These are phyloP conservation scores for Elongisporangium anandrum DNA, from an alignment of 352 stramenopile genomes.

Conservation along the genomic window DNA sequence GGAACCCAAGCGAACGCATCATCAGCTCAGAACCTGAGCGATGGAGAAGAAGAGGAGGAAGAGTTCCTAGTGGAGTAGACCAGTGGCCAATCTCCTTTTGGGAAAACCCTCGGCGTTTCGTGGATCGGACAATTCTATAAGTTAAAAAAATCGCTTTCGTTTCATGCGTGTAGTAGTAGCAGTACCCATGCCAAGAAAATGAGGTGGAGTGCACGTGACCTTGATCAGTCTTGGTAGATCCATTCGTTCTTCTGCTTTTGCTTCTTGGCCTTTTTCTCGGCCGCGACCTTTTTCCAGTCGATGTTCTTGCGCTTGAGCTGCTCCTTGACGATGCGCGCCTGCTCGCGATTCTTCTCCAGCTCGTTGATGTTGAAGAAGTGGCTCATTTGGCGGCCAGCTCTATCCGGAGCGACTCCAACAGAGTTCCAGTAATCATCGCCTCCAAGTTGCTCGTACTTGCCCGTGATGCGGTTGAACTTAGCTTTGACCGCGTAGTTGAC, in stretches of 20 bases:
- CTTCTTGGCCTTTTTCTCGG: conserved; percentile 86
- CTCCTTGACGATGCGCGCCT: conserved; percentile 71
- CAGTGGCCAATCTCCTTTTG: no score
- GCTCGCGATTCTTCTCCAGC: conserved; percentile 78
- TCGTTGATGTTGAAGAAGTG: conserved; percentile 82
- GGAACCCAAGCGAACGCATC: neutral
- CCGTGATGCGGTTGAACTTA: conserved; percentile 78
- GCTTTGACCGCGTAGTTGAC: conserved; percentile 62
- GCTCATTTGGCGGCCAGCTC: conserved; percentile 78
- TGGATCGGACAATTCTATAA: neutral
- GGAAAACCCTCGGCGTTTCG: neutral
- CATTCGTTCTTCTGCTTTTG: conserved; percentile 83
- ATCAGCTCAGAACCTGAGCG: neutral
- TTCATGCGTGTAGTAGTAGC: neutral
- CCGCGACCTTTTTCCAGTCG: conserved; percentile 83
- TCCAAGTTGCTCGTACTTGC: conserved; percentile 66
- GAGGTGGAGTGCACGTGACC: neutral
- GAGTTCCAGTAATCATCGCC: conserved; percentile 66
- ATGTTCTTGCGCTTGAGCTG: conserved; percentile 83
- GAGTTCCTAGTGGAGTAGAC: neutral
- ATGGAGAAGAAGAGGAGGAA: neutral
- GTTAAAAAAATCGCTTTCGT: neutral
- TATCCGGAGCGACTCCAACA: conserved; percentile 52
- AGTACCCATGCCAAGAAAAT: no score
- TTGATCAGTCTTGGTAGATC: conserved; percentile 65